These are phyloP conservation scores for Termitomyces sp. DNA, from an alignment of 768 basidiomycete species.

Conservation along the genomic window DNA sequence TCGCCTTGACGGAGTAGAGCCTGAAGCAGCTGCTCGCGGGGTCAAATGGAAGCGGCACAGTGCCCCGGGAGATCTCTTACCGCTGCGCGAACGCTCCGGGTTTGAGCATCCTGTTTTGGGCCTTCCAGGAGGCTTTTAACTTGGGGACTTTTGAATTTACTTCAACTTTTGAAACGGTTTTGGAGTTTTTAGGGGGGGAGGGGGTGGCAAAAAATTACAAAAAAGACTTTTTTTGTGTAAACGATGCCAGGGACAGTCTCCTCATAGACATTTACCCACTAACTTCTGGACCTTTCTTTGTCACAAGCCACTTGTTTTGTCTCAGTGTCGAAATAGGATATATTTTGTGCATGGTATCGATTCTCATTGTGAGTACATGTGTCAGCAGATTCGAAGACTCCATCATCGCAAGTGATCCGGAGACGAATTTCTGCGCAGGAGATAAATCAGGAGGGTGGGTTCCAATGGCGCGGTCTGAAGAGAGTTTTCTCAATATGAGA, in stretches of 20 bases:
- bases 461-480: background rate
- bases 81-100: slow-evolving; percentile 41
- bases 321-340: slow-evolving; percentile 6
- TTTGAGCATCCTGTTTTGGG: slow-evolving; percentile 59
- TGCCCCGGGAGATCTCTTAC: slow-evolving; percentile 59
- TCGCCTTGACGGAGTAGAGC: slow-evolving; percentile 7
- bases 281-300: slow-evolving; percentile 2
- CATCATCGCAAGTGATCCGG: background rate
- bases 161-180: slow-evolving; percentile 1
- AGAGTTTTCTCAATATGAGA: slow-evolving; percentile 7
- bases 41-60: slow-evolving; percentile 50
- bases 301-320: background rate
- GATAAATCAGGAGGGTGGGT: background rate
- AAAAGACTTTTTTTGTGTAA: background rate
- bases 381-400: background rate
- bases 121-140: slow-evolving; percentile 51
- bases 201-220: background rate
- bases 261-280: slow-evolving; percentile 2
- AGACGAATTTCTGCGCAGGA: background rate
- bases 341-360: slow-evolving; percentile 7
- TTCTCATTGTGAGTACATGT: background rate
- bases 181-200: background rate
- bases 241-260: background rate
- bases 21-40: slow-evolving; percentile 25
- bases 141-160: slow-evolving; percentile 20